Conservation (phyloP, 2,329 filamentous ascomycete genomes). For the Microsporum audouinii region DNA sequence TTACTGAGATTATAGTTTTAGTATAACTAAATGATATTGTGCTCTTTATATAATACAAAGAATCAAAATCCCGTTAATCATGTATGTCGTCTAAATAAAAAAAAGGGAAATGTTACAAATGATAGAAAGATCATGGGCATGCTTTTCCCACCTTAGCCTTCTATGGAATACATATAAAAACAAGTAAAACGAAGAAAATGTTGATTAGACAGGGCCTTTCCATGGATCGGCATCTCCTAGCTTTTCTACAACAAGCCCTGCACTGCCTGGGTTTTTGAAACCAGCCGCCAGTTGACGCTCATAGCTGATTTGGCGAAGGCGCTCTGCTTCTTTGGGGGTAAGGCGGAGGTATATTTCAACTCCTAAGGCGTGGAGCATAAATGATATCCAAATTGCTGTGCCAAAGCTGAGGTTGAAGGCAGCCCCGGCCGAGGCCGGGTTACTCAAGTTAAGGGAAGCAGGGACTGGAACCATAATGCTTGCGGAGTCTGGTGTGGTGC, state of each 20-base stretch:
- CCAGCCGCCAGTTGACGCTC: slow-evolving; percentile 46
- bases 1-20: neutral
- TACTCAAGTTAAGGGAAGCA: slow-evolving; percentile 20
- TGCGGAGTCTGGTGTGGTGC: slow-evolving; percentile 16
- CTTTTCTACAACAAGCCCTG: slow-evolving; percentile 36
- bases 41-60: neutral
- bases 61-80: neutral
- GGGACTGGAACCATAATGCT: slow-evolving; percentile 17
- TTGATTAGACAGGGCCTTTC: neutral
- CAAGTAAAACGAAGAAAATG: neutral
- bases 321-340: slow-evolving; percentile 44
- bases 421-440: slow-evolving; percentile 23
- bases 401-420: slow-evolving; percentile 42
- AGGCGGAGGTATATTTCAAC: slow-evolving; percentile 42
- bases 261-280: slow-evolving; percentile 39
- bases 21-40: neutral
- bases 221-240: slow-evolving; percentile 27
- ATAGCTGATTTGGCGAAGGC: slow-evolving; percentile 46
- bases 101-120: neutral
- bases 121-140: neutral
- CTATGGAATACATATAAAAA: neutral
- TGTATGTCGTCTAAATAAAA: neutral
- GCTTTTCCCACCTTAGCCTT: neutral
- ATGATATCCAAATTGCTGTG: slow-evolving; percentile 42
- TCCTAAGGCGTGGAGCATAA: slow-evolving; percentile 41